phyloP scores from a whole-genome alignment of 1,284 basidiomycete species.

The Microbotryum silenes-acaulis region DNA sequence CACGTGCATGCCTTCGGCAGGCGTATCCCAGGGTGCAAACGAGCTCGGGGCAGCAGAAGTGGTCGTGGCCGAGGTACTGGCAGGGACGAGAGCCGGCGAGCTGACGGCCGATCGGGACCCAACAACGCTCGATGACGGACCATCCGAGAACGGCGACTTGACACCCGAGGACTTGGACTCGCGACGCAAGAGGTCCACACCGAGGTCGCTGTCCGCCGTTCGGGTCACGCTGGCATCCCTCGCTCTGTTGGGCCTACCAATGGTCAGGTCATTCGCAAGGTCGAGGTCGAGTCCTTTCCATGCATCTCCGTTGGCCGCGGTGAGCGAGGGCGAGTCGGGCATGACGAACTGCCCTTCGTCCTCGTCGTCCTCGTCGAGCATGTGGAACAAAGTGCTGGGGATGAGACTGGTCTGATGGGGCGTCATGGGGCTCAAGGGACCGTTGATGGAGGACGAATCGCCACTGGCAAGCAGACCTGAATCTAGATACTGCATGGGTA shows the following conservation, averaged over 20 bases:
- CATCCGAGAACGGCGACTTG: no score
- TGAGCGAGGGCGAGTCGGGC: conserved; percentile 28
- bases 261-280: conserved; percentile 6
- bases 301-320: conserved; percentile 10
- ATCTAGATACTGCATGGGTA: conserved; percentile 33
- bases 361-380: conserved; percentile 40
- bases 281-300: conserved; percentile 26
- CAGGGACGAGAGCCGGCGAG: conserved; percentile 1
- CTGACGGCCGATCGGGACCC: neutral
- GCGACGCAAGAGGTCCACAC: no score
- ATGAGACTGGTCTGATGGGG: conserved; percentile 36
- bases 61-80: conserved; percentile 6
- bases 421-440: conserved; percentile 36
- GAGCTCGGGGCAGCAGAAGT: conserved; percentile 12
- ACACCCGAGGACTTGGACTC: no score
- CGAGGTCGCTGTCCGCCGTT: no score
- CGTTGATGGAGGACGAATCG: conserved; percentile 18
- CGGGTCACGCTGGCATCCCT: no score
- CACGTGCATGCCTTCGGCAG: neutral
- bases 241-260: no score
- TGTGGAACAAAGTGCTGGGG: conserved; percentile 35
- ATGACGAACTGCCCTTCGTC: conserved; percentile 27
- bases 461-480: conserved; percentile 23
- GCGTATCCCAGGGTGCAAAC: conserved; percentile 16
- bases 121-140: neutral